phyloP scores from a whole-genome alignment of 2,329 filamentous ascomycete genomes.

The Cercospora nicotianae region DNA sequence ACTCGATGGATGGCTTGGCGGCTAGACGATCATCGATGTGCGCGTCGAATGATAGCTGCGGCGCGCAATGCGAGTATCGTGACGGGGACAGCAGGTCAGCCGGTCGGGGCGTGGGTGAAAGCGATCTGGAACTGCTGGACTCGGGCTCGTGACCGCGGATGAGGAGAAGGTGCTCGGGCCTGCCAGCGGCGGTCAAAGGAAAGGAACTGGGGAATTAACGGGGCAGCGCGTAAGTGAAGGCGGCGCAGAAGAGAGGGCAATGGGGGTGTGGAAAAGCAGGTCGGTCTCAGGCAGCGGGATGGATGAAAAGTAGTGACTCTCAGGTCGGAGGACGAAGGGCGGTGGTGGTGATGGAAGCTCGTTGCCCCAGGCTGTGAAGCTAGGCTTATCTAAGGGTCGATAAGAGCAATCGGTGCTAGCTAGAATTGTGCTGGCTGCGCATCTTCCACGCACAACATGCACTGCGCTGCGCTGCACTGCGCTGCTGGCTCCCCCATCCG shows the following conservation, averaged over 20 bases:
- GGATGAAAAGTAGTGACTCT: neutral
- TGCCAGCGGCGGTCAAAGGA: constrained; percentile 6
- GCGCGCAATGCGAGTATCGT: neutral
- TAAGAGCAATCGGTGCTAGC: neutral
- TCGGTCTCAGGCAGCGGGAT: neutral
- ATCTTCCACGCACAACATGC: neutral
- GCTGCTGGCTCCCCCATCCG: neutral
- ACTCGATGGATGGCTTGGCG: constrained; percentile 3
- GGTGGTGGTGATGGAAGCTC: constrained; percentile 1
- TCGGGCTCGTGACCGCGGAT: constrained; percentile 5
- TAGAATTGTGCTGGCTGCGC: neutral
- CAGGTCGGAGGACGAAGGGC: neutral
- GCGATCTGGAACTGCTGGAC: neutral
- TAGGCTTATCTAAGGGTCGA: neutral
- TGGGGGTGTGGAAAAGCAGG: neutral
- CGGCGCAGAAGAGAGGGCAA: constrained; percentile 1
- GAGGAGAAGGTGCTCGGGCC: neutral
- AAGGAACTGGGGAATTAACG: neutral
- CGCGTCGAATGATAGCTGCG: neutral
- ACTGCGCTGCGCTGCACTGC: neutral
- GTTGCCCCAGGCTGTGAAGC: neutral
- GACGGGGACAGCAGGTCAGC: neutral
- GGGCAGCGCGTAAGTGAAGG: constrained; percentile 6
- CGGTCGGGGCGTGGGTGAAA: neutral
- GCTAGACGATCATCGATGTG: constrained; percentile 3